Conservation (phyloP, 768 basidiomycete species). For the Phaeotremella skinneri region DNA sequence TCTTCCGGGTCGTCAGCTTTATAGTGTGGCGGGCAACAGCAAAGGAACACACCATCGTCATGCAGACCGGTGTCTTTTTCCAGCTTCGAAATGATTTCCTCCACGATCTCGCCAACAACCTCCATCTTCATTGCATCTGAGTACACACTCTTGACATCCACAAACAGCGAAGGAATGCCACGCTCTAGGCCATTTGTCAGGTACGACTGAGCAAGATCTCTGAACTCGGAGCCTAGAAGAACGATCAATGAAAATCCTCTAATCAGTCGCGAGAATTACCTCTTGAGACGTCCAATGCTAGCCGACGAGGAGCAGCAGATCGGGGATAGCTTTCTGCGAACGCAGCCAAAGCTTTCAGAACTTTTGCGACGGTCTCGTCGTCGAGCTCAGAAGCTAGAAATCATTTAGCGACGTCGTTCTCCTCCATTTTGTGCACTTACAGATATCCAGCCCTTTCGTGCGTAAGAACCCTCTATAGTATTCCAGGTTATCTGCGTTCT, state of each 20-base stretch:
- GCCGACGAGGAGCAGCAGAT: constrained; percentile 68
- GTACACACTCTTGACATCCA: constrained; percentile 85
- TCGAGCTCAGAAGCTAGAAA: constrained; percentile 41
- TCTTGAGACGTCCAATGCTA: constrained; percentile 67
- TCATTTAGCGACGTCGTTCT: not conserved
- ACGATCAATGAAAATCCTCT: not conserved
- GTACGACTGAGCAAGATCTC: constrained; percentile 64
- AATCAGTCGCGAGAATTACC: constrained; percentile 50
- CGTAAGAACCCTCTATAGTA: constrained; percentile 74
- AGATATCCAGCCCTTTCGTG: constrained; percentile 65
- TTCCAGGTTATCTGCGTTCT: constrained; percentile 76
- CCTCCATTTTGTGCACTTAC: constrained; percentile 58
- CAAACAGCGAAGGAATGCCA: constrained; percentile 89
- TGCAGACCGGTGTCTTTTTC: constrained; percentile 34
- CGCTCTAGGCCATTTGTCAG: constrained; percentile 68
- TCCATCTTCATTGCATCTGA: constrained; percentile 62
- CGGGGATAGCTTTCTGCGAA: constrained; percentile 65
- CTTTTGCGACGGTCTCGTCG: constrained; percentile 59
- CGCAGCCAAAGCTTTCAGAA: constrained; percentile 61
- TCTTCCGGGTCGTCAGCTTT: constrained; percentile 23
- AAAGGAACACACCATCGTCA: constrained; percentile 33
- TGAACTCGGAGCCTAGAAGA: constrained; percentile 66
- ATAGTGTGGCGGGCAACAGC: not conserved
- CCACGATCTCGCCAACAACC: constrained; percentile 69
- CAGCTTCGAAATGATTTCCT: constrained; percentile 55